Base-by-base conservation (phyloP, 164 flowering plant genomes). In the Chimonanthus praecox region DNA sequence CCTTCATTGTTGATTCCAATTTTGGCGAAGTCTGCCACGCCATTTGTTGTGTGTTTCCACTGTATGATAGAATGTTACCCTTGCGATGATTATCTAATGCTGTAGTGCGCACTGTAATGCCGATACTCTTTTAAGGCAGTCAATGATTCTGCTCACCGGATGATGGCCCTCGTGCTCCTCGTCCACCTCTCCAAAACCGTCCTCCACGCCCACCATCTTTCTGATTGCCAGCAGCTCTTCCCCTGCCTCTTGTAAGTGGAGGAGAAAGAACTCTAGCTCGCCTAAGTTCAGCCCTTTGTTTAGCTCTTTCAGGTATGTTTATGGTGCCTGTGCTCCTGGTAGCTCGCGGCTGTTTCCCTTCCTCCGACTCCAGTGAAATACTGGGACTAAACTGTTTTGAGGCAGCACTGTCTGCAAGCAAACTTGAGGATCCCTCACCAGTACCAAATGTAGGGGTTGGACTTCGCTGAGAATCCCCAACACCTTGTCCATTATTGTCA, bases 251-350 rank as follows among this genome's bases (percentile, higher is more conserved):
- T 5, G 49, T 49, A 3, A 69, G 13, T 45, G 85, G 62, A 49
- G 88, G 46, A 51, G 80, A 15, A 15, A 71, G 21, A 15, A 33
- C 60, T 45, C 86, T 91, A 49, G 85, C 84, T 69, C 77, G 87
- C 72, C 96, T 85, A 18, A 76, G 51, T 54, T 68, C 21, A 6
- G 98, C 85, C 66, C 82, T 79, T 75, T 80, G 68, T 75, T 80
- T 86, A 10, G 97, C 97, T 80, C 96, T 81, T 80, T 87, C 91
- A 15, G 15, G 46, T 48, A 89, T 50, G 70, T 84, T 84, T 46
- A 92, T 88, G 2, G 85, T 45, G 68, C 48, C 45, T 5, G 68
- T 66, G 49, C 68, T 84, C 58, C 72, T 71, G 60, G 84, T 70
- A 47, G 62, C 79, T 33, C 87, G 80, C 0, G 79, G 68, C 1